phyloP scores from a whole-genome alignment of 208 protist species.

The Angomonas deanei region DNA sequence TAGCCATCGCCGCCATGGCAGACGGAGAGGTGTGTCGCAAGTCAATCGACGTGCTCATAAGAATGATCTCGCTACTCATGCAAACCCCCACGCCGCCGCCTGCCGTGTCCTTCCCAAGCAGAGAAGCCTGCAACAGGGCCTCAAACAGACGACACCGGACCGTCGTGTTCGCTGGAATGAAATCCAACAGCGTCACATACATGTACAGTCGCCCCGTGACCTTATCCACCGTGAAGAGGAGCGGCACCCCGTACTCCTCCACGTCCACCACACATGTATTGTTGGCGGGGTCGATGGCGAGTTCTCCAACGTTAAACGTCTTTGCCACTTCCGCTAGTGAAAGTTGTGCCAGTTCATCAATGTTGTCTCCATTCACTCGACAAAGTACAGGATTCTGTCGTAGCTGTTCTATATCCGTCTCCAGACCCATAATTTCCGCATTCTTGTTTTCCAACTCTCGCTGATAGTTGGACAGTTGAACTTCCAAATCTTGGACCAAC shows the following conservation, averaged over 20 bases:
- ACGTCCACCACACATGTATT: conserved; percentile 62
- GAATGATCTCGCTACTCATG: conserved; percentile 45
- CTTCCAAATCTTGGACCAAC: conserved; percentile 30
- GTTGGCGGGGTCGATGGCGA: conserved; percentile 47
- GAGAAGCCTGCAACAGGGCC: conserved; percentile 55
- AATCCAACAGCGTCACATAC: conserved; percentile 67
- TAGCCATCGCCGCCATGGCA: conserved; percentile 36
- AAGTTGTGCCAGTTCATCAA: conserved; percentile 20
- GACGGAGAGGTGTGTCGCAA: conserved; percentile 38
- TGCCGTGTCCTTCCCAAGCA: conserved; percentile 76
- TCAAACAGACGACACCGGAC: conserved; percentile 58
- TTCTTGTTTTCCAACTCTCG: conserved; percentile 8
- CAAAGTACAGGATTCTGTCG: conserved; percentile 4
- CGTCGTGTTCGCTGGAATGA: conserved; percentile 29
- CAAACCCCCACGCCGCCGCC: conserved; percentile 71
- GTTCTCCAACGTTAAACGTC: conserved; percentile 14
- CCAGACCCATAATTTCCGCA: conserved; percentile 2
- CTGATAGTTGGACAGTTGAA: conserved; percentile 16
- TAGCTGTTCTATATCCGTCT: conserved; percentile 2
- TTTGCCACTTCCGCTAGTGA: conserved; percentile 23
- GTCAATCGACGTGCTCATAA: conserved; percentile 68
- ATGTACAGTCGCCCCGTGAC: conserved; percentile 61
- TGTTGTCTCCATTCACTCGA: neutral
- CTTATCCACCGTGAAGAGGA: conserved; percentile 74
- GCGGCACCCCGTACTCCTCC: conserved; percentile 17